These are phyloP conservation scores for Plantago lanceolata DNA, from an alignment of 305 asterid genomes.

Conservation along the genomic window DNA sequence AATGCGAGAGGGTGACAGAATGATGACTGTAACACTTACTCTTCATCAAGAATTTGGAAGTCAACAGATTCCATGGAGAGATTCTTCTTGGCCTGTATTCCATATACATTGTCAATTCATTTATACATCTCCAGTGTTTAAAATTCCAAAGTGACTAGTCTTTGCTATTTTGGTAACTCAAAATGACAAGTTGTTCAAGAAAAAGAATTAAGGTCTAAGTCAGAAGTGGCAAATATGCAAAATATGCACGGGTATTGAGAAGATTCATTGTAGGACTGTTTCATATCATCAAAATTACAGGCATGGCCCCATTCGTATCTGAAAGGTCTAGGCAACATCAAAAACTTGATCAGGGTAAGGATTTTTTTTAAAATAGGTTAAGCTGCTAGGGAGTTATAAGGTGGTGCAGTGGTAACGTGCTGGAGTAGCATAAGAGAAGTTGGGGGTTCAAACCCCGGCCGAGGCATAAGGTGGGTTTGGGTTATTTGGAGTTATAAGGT, in stretches of 20 bases:
- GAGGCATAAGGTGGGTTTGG: no score
- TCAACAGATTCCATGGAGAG: constrained; percentile 83
- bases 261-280: background rate
- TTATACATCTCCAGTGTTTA: constrained; percentile 17
- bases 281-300: no score
- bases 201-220: constrained; percentile 6
- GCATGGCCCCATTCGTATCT: no score
- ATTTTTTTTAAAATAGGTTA: no score
- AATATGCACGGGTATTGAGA: constrained; percentile 4
- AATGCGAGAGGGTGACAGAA: background rate
- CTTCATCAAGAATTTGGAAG: constrained; percentile 53
- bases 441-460: no score
- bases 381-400: no score
- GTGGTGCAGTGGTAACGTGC: no score
- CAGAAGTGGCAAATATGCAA: constrained; percentile 12
- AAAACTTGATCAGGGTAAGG: no score
- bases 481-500: no score
- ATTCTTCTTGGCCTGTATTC: constrained; percentile 61
- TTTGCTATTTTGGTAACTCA: background rate
- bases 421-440: no score
- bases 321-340: no score
- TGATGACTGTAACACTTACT: constrained; percentile 59
- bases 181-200: constrained; percentile 3
- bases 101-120: constrained; percentile 25
- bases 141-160: background rate